Evolutionary conservation across 2,329 filamentous ascomycete genomes (phyloP), one percentile per base, ranked within the genome.

Genomic region (Penicillium griseofulvum): DNA sequence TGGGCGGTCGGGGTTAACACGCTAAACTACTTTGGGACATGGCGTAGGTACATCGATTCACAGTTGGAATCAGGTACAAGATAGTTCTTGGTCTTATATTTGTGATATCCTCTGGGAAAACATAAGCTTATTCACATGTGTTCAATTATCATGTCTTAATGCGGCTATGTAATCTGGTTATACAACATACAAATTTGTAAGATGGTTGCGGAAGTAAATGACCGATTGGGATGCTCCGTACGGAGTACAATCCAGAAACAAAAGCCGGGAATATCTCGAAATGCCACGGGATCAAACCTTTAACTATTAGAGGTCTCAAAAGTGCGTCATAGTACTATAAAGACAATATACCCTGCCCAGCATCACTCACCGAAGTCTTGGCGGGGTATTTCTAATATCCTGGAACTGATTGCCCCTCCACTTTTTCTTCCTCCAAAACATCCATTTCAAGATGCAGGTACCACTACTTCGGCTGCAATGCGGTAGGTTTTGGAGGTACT

Each of bases 391-490:
- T 59, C 60, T 56, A 64, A 63, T 57, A 57, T 49, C 53, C n/a
- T n/a, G n/a, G n/a, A 61, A 56, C 53, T 49, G 54, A 45, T 49
- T 52, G 47, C 52, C 61, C 60, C 51, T 55, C 47, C 39, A 7
- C 39, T 44, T 49, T 59, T 43, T 55, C 26, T 31, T 41, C 48
- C 22, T 4, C 22, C 22, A 22, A 44, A 55, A 47, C 55, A 57
- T 52, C 42, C 44, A 47, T 38, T 56, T 45, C 66, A 76, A 64
- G 41, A 83, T 92, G 83, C 88, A 89, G 70, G 85, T 94, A 58
- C 92, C 93, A 68, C 79, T 97, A 50, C 82, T 96, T 72, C 86
- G 91, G 65, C 85, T 97, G 51, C 77, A 80, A 67, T 80, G 77
- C 64, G 84, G 84, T 87, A 74, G 65, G 74, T 65, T 24, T 52